These are phyloP conservation scores for Starmerella stigmatis DNA, from an alignment of 805 yeast species.

Conservation along the genomic window DNA sequence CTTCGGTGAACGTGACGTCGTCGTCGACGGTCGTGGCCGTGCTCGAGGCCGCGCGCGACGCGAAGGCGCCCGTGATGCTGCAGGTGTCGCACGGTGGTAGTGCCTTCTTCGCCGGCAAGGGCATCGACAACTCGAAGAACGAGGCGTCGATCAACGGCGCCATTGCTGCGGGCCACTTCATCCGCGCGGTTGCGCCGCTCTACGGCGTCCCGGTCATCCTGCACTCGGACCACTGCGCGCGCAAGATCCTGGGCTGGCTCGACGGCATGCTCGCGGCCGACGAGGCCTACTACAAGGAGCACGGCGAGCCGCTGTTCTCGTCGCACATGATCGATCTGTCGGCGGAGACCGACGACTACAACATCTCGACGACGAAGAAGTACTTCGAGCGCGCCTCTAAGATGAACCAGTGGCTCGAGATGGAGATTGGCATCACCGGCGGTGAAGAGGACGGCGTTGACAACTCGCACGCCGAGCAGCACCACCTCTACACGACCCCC, in stretches of 20 bases:
- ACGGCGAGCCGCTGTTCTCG: constrained; percentile 94
- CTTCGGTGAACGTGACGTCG: constrained; percentile 96
- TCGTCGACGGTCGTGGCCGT: constrained; percentile 96
- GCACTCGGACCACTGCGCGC: constrained; percentile 98
- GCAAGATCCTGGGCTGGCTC: constrained; percentile 95
- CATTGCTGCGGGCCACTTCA: constrained; percentile 95
- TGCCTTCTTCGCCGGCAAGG: constrained; percentile 99
- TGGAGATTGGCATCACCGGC: constrained; percentile 99
- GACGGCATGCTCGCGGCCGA: constrained; percentile 97
- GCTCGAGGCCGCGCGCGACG: constrained; percentile 93
- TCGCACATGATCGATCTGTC: constrained; percentile 98
- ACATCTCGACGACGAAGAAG: constrained; percentile 86
- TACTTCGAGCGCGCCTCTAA: constrained; percentile 91
- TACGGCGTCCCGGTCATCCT: constrained; percentile 94
- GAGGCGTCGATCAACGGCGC: constrained; percentile 89
- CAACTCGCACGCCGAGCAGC: constrained; percentile 80
- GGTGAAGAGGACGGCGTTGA: constrained; percentile 99
- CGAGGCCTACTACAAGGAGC: constrained; percentile 74
- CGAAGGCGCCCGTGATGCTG: constrained; percentile 85
- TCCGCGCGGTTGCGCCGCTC: constrained; percentile 90
- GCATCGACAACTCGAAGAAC: constrained; percentile 88
- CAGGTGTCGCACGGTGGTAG: constrained; percentile 99
- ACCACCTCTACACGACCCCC: constrained; percentile 73
- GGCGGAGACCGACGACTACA: constrained; percentile 92
- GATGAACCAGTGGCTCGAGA: constrained; percentile 95